Conservation (phyloP, 345 rosid species). For the Triadica sebifera region DNA sequence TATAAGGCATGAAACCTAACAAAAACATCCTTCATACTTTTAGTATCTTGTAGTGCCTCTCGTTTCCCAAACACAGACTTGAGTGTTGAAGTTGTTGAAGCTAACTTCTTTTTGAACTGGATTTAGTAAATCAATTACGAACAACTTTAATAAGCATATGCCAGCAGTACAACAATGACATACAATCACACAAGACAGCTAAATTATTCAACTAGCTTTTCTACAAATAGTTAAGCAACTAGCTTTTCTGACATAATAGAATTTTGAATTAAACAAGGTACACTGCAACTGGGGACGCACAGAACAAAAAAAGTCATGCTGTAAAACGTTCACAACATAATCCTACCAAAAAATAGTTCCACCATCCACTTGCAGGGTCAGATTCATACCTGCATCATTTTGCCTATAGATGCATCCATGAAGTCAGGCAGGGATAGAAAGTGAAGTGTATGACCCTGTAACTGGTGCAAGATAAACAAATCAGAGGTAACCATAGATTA, state of each 20-base stretch:
- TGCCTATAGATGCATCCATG: slow-evolving; percentile 69
- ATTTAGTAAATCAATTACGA: slow-evolving; percentile 9
- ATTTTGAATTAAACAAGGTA: not conserved
- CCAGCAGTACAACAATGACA: not conserved
- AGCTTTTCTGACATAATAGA: not conserved
- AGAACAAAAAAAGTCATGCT: not conserved
- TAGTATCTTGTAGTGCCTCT: slow-evolving; percentile 46
- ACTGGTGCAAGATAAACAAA: slow-evolving; percentile 17
- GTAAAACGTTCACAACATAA: not conserved
- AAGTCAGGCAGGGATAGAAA: slow-evolving; percentile 86
- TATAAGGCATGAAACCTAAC: not conserved
- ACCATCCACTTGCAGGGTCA: not conserved
- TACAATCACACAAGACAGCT: not conserved
- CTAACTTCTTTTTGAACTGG: slow-evolving; percentile 66
- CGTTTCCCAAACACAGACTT: slow-evolving; percentile 59
- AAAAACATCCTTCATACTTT: slow-evolving; percentile 37
- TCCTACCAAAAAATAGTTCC: not conserved
- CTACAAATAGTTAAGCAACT: no score
- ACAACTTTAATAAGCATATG: not conserved
- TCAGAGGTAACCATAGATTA: slow-evolving; percentile 3
- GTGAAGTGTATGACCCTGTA: slow-evolving; percentile 78
- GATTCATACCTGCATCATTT: slow-evolving; percentile 65
- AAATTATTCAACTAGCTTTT: slow-evolving; percentile 5
- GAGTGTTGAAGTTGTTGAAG: slow-evolving; percentile 69
- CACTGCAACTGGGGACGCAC: not conserved